These are phyloP conservation scores for Myochromella boudieri DNA, from an alignment of 768 basidiomycete species.

Conservation along the genomic window DNA sequence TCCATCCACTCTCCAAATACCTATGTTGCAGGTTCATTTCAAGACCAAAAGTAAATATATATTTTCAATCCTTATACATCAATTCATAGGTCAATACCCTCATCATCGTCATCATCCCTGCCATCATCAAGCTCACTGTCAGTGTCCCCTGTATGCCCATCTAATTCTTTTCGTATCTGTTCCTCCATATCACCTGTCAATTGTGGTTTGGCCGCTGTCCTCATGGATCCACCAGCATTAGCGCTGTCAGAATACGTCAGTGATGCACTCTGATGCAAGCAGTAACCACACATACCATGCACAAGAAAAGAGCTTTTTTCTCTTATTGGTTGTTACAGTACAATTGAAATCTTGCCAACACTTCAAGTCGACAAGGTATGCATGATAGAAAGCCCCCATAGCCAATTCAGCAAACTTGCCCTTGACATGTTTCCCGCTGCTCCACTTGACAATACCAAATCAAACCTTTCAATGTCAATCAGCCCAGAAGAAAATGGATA, in stretches of 20 bases:
- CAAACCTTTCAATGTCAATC: no score
- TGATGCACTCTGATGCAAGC: background rate
- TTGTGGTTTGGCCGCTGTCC: background rate
- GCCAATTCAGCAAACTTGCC: background rate
- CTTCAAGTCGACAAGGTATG: background rate
- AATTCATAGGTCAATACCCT: background rate
- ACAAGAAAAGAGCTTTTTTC: constrained; percentile 4
- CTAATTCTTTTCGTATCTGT: constrained; percentile 7
- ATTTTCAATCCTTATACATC: background rate
- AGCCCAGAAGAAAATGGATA: no score
- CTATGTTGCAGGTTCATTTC: background rate
- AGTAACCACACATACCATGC: background rate
- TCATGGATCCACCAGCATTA: background rate
- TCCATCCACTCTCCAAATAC: background rate
- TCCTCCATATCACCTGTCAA: constrained; percentile 7
- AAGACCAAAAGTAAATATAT: background rate
- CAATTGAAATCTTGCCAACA: background rate
- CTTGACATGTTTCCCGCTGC: background rate
- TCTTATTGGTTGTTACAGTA: background rate
- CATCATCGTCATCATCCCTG: background rate
- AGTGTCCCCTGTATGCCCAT: constrained; percentile 14
- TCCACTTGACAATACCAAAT: constrained; percentile 4
- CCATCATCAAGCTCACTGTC: constrained; percentile 10
- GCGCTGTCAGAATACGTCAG: background rate
- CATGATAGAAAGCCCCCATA: background rate